Evolutionary conservation across 139 green algal genomes (phyloP).

Genomic region (Zygnema circumcarinatum): DNA sequence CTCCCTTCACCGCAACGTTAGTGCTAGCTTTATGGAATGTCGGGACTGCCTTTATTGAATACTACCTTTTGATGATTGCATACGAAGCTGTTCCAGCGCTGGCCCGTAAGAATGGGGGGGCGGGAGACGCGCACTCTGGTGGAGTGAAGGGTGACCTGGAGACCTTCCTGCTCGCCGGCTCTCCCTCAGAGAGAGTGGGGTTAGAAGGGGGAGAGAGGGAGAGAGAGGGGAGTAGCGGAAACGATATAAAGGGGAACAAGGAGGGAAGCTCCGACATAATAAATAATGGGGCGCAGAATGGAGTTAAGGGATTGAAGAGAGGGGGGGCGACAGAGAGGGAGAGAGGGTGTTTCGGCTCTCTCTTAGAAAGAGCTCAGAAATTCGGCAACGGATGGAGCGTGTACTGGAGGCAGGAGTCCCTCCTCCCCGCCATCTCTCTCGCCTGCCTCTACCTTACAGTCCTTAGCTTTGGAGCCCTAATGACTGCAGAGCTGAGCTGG

Average conservation of each 20-base stretch:
- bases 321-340: no score
- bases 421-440: constrained; percentile 74
- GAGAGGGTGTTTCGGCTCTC: not conserved
- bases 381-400: constrained; percentile 46
- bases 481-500: constrained; percentile 73
- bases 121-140: not conserved
- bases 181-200: not conserved
- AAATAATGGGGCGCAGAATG: no score
- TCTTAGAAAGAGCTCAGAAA: not conserved
- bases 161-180: not conserved
- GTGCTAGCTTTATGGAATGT: constrained; percentile 70
- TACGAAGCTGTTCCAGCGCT: constrained; percentile 22
- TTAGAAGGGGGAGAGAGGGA: not conserved
- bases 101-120: not conserved
- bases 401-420: constrained; percentile 72
- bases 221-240: not conserved
- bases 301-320: no score
- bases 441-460: constrained; percentile 81
- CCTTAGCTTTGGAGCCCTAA: constrained; percentile 70
- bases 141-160: not conserved
- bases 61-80: constrained; percentile 20
- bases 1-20: constrained; percentile 47
- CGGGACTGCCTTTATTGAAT: constrained; percentile 68
- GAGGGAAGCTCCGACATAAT: not conserved
- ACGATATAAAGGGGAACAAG: not conserved